phyloP scores from a whole-genome alignment of 2,329 filamentous ascomycete species.

The Cercospora citrullina region DNA sequence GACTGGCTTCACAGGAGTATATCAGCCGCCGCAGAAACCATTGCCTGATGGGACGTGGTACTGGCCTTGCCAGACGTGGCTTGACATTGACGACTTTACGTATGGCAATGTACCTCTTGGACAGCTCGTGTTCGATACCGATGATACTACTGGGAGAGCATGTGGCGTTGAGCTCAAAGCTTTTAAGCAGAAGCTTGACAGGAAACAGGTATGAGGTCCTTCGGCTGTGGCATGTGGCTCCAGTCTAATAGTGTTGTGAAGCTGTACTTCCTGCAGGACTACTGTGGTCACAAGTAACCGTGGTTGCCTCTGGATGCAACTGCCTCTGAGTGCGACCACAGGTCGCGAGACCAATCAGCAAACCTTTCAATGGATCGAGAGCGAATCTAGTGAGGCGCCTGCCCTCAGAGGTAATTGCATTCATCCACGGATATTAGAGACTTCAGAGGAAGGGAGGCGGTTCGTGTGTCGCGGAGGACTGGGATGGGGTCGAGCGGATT shows the following conservation, averaged over 20 bases:
- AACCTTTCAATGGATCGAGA: too few relatives aligned
- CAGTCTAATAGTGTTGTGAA: background rate
- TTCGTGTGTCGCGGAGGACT: background rate
- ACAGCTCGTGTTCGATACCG: slow-evolving; percentile 30
- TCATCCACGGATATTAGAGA: too few relatives aligned
- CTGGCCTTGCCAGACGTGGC: slow-evolving; percentile 20
- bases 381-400: too few relatives aligned
- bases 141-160: slow-evolving; percentile 23
- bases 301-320: too few relatives aligned
- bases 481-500: background rate
- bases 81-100: slow-evolving; percentile 28
- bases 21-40: slow-evolving; percentile 20
- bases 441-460: background rate
- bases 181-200: slow-evolving; percentile 20
- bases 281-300: background rate
- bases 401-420: too few relatives aligned
- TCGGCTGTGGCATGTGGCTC: background rate
- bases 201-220: slow-evolving; percentile 16
- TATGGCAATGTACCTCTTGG: slow-evolving; percentile 26
- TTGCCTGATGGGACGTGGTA: slow-evolving; percentile 23
- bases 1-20: slow-evolving; percentile 23
- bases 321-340: too few relatives aligned
- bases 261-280: background rate
- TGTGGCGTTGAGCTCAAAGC: slow-evolving; percentile 21
- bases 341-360: too few relatives aligned